Percentiles rank a stretch among this genome's conserved stretches.
These are phyloP conservation scores for Alternaria sp. DNA, from an alignment of 2,329 filamentous ascomycete genomes.

Conservation along the genomic window DNA sequence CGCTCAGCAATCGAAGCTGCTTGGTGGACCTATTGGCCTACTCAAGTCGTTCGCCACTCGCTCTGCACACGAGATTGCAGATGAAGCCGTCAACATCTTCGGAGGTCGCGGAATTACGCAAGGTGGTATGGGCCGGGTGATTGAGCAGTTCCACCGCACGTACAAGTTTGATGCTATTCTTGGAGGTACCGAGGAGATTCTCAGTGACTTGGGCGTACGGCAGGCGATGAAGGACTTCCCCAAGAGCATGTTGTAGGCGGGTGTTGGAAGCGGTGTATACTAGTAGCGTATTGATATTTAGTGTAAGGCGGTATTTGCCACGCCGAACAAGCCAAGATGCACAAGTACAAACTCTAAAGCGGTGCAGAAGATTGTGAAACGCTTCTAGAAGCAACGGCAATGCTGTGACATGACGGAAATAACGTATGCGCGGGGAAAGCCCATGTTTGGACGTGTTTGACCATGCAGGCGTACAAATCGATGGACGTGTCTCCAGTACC, in stretches of 20 bases:
- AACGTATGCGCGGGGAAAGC: slow-evolving; percentile 7
- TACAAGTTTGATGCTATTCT: slow-evolving; percentile 74
- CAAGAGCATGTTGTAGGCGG: slow-evolving; percentile 74
- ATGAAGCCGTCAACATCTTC: slow-evolving; percentile 85
- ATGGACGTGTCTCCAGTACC: slow-evolving; percentile 11
- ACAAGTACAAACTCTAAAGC: slow-evolving; percentile 2
- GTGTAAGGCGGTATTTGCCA: slow-evolving; percentile 1
- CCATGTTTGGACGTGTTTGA: slow-evolving; percentile 12
- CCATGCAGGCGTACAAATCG: slow-evolving; percentile 6
- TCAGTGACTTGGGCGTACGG: slow-evolving; percentile 80
- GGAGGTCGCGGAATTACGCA: slow-evolving; percentile 82
- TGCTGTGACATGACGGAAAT: slow-evolving; percentile 17
- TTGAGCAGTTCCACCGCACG: slow-evolving; percentile 84
- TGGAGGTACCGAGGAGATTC: slow-evolving; percentile 82
- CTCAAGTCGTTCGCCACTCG: slow-evolving; percentile 81
- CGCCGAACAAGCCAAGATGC: background rate
- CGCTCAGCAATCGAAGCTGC: slow-evolving; percentile 72
- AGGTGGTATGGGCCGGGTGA: slow-evolving; percentile 79
- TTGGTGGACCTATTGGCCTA: slow-evolving; percentile 81
- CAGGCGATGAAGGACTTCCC: slow-evolving; percentile 87
- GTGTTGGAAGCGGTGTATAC: slow-evolving; percentile 1
- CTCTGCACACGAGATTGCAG: slow-evolving; percentile 80
- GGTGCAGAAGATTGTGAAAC: slow-evolving; percentile 7
- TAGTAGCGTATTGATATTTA: slow-evolving; percentile 2
- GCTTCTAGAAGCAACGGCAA: slow-evolving; percentile 25